Evolutionary conservation across 2,329 filamentous ascomycete genomes (phyloP).

Genomic region (Albophoma yamanashiensis): DNA sequence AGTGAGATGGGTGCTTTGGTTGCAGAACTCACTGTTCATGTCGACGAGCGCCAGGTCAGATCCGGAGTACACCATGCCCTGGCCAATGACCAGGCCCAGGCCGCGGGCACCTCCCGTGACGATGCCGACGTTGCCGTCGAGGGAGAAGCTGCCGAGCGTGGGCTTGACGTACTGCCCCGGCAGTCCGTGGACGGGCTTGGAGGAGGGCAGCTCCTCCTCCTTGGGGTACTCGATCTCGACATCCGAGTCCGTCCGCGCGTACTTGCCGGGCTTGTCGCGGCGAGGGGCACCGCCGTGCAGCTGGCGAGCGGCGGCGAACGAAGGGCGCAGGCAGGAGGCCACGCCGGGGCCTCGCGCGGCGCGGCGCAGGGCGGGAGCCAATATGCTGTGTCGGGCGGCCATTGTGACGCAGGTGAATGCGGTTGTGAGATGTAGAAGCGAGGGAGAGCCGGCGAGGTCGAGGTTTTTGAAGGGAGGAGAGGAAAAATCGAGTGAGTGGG

Average conservation of each 20-base stretch:
- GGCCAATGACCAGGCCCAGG: conserved; percentile 83
- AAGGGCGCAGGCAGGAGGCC: conserved; percentile 10
- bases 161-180: conserved; percentile 76
- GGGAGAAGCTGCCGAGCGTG: conserved; percentile 75
- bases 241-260: conserved; percentile 69
- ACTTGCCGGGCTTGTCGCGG: conserved; percentile 46
- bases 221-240: conserved; percentile 72
- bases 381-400: conserved; percentile 8
- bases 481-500: background rate
- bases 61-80: conserved; percentile 80
- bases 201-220: conserved; percentile 61
- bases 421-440: background rate
- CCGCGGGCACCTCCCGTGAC: conserved; percentile 88
- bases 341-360: conserved; percentile 13
- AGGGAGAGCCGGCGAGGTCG: background rate
- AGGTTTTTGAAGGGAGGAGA: background rate
- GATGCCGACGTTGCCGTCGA: conserved; percentile 72
- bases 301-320: conserved; percentile 15
- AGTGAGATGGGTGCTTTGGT: background rate
- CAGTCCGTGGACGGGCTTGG: conserved; percentile 60
- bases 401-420: conserved; percentile 4
- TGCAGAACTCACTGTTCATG: conserved; percentile 57
- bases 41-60: conserved; percentile 88
- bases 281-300: conserved; percentile 22
- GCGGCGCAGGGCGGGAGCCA: conserved; percentile 17